Percentiles rank a stretch among this genome's conserved stretches.
These are phyloP conservation scores for Huiozyma naganishii DNA, from an alignment of 805 yeast species.

Conservation along the genomic window DNA sequence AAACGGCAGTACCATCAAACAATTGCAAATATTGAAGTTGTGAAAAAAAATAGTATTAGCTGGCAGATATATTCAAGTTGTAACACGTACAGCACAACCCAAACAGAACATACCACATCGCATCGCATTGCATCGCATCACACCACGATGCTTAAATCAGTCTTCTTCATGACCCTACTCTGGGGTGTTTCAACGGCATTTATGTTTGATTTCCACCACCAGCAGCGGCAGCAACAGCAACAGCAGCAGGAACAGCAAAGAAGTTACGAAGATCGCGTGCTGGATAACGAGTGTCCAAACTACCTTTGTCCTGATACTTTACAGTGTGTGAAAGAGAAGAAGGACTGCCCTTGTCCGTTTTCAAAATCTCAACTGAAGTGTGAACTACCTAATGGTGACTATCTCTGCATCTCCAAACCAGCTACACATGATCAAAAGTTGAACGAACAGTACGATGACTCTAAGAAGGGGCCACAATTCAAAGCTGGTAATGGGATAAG, in stretches of 20 bases:
- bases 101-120: too few relatives aligned
- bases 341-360: constrained; percentile 84
- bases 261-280: constrained; percentile 28
- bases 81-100: too few relatives aligned
- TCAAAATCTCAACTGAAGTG: constrained; percentile 82
- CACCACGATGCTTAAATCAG: too few relatives aligned
- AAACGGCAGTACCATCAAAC: background rate
- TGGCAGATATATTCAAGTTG: too few relatives aligned
- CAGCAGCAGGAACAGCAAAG: constrained; percentile 26
- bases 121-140: too few relatives aligned
- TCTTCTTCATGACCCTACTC: too few relatives aligned
- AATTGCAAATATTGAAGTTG: background rate
- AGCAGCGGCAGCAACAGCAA: constrained; percentile 26
- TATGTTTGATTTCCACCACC: constrained; percentile 32
- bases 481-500: constrained; percentile 39
- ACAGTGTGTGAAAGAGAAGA: constrained; percentile 56
- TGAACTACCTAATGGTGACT: constrained; percentile 47
- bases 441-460: constrained; percentile 31
- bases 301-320: constrained; percentile 80
- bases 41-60: too few relatives aligned
- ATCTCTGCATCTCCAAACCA: constrained; percentile 78
- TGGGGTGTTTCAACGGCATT: constrained; percentile 14
- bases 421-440: constrained; percentile 35
- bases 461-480: constrained; percentile 35
- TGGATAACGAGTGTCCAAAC: constrained; percentile 40